A percentile compares a stretch with the other conserved stretches of the same genome.
These are phyloP conservation scores for Coprinopsis strossmayeri DNA, from an alignment of 768 basidiomycete genomes.

Conservation along the genomic window DNA sequence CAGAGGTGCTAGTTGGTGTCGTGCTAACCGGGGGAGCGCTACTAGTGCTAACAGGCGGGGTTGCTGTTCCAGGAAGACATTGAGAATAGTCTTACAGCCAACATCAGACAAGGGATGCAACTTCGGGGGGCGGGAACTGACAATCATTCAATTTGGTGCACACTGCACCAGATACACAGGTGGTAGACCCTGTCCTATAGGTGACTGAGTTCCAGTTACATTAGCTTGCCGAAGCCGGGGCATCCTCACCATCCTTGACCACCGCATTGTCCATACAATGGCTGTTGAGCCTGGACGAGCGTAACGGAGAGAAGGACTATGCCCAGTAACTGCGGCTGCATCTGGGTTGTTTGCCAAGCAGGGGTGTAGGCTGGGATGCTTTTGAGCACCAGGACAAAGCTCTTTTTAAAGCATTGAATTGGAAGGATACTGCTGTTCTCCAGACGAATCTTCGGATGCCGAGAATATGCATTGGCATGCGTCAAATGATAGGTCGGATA, in stretches of 20 bases:
- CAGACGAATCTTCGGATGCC: slow-evolving; percentile 3
- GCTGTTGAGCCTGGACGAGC: slow-evolving; percentile 27
- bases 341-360: too few relatives aligned
- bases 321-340: slow-evolving; percentile 17
- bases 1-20: slow-evolving; percentile 17
- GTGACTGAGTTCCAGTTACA: too few relatives aligned
- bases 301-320: slow-evolving; percentile 16
- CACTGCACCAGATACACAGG: slow-evolving; percentile 37
- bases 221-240: too few relatives aligned
- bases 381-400: neutral
- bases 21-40: neutral
- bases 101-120: neutral
- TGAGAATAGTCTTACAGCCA: slow-evolving; percentile 38
- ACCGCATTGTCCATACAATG: slow-evolving; percentile 41
- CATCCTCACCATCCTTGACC: slow-evolving; percentile 39
- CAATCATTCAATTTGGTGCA: slow-evolving; percentile 41
- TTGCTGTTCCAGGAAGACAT: slow-evolving; percentile 33
- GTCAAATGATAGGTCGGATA: slow-evolving; percentile 15
- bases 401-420: neutral
- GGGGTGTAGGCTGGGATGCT: neutral
- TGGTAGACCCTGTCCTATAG: slow-evolving; percentile 41
- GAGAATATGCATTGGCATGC: neutral
- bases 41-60: slow-evolving; percentile 1
- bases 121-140: slow-evolving; percentile 16
- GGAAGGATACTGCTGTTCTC: neutral